Base-by-base conservation (phyloP, 345 rosid genomes). In the Tarenaya hassleriana region DNA sequence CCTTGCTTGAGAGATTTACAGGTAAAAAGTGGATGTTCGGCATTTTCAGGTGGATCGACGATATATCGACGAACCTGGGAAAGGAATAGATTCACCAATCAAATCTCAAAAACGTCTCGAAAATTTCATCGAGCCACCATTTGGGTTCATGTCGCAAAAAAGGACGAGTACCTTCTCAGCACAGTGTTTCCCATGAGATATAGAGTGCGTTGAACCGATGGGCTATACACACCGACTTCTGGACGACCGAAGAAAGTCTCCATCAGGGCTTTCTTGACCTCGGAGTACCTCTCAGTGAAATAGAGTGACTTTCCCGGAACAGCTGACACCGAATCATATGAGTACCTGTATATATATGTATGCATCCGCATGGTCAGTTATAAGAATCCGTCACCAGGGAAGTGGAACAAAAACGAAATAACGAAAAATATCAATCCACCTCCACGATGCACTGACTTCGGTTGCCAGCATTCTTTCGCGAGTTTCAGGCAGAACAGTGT, bases 1-100 rank as follows among this genome's bases (percentile, higher is more conserved):
- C 89, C 73, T 76, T 84, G 83, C 69, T 77, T 44, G 95, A 66
- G 69, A 91, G 56, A 64, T 82, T 87, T 50, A 87, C 88, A 0
- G 96, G 98, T 64, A 87, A 58, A 70, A 91, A 91, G 67, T 91
- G 98, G 60, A 91, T 34, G 62, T 91, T 91, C 10, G 96, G 98
- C 95, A 91, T 87, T 65, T 81, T 81, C 24, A 87, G 76, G 56
- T 79, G 76, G 49, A 87, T 60, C 8, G 74, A 77, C 48, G 89
- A 75, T 70, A 91, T 64, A 60, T 91, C 94, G 16, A 61, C 47
- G 52, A 82, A 84, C 64, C 98, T 91, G 71, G 58, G 18, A 16
- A 16, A 39, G 31, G 11, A 37, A n/a, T n/a, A n/a, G n/a, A n/a
- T n/a, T 50, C 55, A 37, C 39, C 37, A 15, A 34, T 46, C 7